A percentile compares a stretch with the other conserved stretches of the same genome.
Evolutionary conservation across 2,329 filamentous ascomycete genomes (phyloP).

Genomic region (Escovopsis sp.): DNA sequence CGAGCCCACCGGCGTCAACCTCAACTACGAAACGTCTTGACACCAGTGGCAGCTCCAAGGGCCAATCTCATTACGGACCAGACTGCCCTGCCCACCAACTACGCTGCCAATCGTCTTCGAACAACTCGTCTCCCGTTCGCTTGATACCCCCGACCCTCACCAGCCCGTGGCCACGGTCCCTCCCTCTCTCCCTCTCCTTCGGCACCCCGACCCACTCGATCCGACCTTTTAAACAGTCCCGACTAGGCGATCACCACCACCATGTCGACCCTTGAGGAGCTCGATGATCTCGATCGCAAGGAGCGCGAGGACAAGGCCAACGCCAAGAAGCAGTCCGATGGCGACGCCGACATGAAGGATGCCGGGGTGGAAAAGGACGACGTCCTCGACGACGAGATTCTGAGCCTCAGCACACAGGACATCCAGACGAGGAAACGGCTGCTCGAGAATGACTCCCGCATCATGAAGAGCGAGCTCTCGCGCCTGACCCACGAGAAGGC

Average conservation of each 20-base stretch:
- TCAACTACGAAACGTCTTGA: no score
- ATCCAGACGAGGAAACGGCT: slow-evolving; percentile 82
- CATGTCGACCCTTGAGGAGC: slow-evolving; percentile 87
- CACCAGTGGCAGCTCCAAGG: no score
- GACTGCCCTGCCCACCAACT: no score
- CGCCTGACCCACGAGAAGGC: slow-evolving; percentile 89
- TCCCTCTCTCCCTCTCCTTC: not conserved
- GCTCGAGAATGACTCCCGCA: slow-evolving; percentile 92
- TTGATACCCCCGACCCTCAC: not conserved
- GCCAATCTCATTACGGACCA: no score
- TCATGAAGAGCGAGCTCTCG: slow-evolving; percentile 96
- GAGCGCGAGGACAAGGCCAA: slow-evolving; percentile 54
- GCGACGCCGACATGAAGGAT: slow-evolving; percentile 71
- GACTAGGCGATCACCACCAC: slow-evolving; percentile 9
- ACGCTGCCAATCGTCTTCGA: no score
- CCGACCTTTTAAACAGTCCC: not conserved
- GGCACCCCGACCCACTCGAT: not conserved
- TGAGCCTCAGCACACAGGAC: slow-evolving; percentile 85
- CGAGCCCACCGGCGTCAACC: no score
- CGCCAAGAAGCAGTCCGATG: slow-evolving; percentile 28
- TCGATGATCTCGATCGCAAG: slow-evolving; percentile 75
- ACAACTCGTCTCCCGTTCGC: not conserved
- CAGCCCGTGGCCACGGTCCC: not conserved
- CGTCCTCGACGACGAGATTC: slow-evolving; percentile 82
- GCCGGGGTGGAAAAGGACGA: slow-evolving; percentile 61